Evolutionary conservation across 257 asterid genomes (phyloP).

Genomic region (Solanum peruvianum): DNA sequence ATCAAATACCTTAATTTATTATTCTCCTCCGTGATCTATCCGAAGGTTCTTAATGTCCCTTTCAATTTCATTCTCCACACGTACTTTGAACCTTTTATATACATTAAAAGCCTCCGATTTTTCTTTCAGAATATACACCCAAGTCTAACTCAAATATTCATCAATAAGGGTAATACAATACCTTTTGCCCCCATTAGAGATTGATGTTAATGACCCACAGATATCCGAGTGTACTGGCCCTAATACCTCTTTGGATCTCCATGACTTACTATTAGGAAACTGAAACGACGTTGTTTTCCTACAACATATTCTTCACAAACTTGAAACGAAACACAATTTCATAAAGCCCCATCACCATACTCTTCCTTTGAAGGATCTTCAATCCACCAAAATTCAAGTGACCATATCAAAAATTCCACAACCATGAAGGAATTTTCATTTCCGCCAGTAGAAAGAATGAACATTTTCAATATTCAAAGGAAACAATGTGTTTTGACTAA

Average conservation of each 20-base stretch:
- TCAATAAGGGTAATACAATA: not conserved
- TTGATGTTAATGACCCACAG: not conserved
- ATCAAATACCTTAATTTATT: not conserved
- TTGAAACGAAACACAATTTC: no score
- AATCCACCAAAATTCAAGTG: no score
- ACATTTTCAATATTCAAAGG: no score
- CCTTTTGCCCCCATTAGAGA: not conserved
- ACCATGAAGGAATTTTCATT: no score
- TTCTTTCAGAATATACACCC: not conserved
- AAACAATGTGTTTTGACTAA: no score
- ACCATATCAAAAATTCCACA: no score
- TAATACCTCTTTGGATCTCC: not conserved
- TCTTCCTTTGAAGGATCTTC: no score
- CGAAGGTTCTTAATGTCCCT: not conserved
- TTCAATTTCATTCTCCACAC: not conserved
- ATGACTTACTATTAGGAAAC: not conserved
- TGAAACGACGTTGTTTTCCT: not conserved
- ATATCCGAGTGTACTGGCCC: not conserved
- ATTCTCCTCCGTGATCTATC: not conserved
- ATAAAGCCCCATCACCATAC: no score
- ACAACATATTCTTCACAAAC: no score
- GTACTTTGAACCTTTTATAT: not conserved
- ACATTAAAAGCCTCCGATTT: not conserved
- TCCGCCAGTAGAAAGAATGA: no score
- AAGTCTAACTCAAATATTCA: no score